Evolutionary conservation across 2,329 filamentous ascomycete species (phyloP).

Genomic region (Corinectria fuckeliana): DNA sequence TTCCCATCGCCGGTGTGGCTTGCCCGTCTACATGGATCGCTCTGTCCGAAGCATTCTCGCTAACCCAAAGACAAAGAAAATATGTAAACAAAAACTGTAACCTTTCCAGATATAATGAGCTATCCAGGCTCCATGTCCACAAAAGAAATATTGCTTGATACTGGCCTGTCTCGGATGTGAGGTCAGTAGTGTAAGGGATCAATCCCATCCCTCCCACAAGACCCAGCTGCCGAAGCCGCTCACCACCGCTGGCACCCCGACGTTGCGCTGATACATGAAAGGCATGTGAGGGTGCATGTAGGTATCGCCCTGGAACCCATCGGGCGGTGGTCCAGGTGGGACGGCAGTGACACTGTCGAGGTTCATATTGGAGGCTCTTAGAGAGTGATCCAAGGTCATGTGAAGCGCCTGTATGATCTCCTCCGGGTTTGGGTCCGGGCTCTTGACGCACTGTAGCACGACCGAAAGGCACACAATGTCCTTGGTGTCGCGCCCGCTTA

Average conservation of each 20-base stretch:
- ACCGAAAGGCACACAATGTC: conserved; percentile 57
- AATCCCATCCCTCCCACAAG: conserved; percentile 51
- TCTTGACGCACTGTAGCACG: conserved; percentile 54
- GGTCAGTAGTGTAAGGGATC: background rate
- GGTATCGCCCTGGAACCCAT: conserved; percentile 35
- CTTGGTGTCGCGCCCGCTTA: conserved; percentile 57
- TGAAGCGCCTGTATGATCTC: conserved; percentile 51
- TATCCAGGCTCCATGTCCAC: background rate
- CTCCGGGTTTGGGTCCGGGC: conserved; percentile 49
- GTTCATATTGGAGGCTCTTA: conserved; percentile 52
- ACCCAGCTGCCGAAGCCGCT: conserved; percentile 45
- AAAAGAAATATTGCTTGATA: conserved; percentile 5
- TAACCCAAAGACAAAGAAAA: conserved; percentile 18
- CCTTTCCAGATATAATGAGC: background rate
- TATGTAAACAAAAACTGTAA: conserved; percentile 1
- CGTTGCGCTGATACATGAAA: conserved; percentile 41
- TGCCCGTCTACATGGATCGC: conserved; percentile 22
- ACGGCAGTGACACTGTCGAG: conserved; percentile 44
- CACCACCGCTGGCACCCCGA: conserved; percentile 36
- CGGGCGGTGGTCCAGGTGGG: conserved; percentile 9
- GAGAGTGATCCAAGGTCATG: conserved; percentile 52
- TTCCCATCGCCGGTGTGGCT: conserved; percentile 25
- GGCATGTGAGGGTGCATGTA: conserved; percentile 38
- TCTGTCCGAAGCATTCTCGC: background rate
- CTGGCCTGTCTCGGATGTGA: background rate